Evolutionary conservation across 176 grass and related monocot genomes (phyloP), one percentile per base, ranked within the genome.

Genomic region (Juncus inflexus): DNA sequence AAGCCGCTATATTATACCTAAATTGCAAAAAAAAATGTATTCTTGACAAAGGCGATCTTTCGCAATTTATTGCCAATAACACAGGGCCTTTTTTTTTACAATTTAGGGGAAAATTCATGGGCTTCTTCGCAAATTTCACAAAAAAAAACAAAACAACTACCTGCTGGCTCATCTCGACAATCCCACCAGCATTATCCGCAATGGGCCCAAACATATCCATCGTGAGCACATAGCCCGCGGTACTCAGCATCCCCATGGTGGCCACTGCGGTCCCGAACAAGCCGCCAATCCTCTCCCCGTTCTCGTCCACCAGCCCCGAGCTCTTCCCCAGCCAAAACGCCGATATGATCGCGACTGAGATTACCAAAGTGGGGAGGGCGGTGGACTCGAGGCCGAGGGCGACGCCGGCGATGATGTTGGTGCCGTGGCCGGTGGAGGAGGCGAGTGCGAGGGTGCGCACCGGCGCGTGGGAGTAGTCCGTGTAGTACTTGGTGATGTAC

Each of bases 151-250:
- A 58, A 35, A 71, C 14, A 9, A 45, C 15, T 15, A 99, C 94
- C 94, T 99, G 94, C 51, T 78, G 94, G 69, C 88, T 89, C 94
- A 99, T 99, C 85, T 99, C 94, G 62, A 99, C 94, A 73, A 99
- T 99, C 64, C 94, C 94, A 79, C 94, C 94, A 58, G 94, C 94
- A 65, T 99, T 99, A 77, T 99, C 94, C 59, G 94, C 94, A 71
- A 99, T 99, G 51, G 94, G 94, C 61, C 94, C 94, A 79, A 99
- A 99, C 88, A 99, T 99, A 84, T 99, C 94, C 94, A 99, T 99
- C 7, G 94, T 99, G 43, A 99, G 87, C 73, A 99, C 94, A 99
- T 86, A 99, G 52, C 82, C 94, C 58, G 94, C 94, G 58, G 94
- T 99, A 56, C 94, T 92, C 66, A 99, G 88, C 94, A 99, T 99